Percentiles rank a stretch among this genome's conserved stretches.
phyloP scores from a whole-genome alignment of 441 rosid species.

The Gossypium gossypioides region DNA sequence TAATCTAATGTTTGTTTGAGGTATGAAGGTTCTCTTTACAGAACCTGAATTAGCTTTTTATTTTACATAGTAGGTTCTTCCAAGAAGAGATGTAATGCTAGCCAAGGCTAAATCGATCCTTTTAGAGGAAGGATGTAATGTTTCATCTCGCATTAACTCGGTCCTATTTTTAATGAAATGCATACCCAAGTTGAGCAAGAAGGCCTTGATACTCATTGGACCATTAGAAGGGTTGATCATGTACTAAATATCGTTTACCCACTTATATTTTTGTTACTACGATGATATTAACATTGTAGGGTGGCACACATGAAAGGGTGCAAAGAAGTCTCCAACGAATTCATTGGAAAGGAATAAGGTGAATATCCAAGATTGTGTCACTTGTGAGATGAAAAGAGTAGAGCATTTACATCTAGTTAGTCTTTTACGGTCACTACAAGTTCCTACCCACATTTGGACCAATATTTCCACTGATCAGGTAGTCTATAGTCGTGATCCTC shows the following conservation, averaged over 20 bases:
- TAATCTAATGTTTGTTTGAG: neutral
- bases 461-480: neutral
- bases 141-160: neutral
- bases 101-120: neutral
- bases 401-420: neutral
- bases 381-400: neutral
- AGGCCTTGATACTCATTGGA: neutral
- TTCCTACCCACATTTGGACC: neutral
- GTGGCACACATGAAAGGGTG: neutral
- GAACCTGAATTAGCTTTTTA: too few species aligned
- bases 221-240: neutral
- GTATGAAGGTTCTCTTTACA: neutral
- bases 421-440: neutral
- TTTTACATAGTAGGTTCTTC: neutral
- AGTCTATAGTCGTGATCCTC: neutral
- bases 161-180: neutral
- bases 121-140: neutral
- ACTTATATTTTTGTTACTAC: neutral
- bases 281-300: neutral
- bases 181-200: neutral
- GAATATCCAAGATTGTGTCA: neutral
- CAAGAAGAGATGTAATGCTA: neutral
- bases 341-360: neutral
- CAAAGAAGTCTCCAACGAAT: neutral
- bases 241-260: neutral